Conservation (phyloP, 768 basidiomycete genomes). For the Lactifluus pinguis region DNA sequence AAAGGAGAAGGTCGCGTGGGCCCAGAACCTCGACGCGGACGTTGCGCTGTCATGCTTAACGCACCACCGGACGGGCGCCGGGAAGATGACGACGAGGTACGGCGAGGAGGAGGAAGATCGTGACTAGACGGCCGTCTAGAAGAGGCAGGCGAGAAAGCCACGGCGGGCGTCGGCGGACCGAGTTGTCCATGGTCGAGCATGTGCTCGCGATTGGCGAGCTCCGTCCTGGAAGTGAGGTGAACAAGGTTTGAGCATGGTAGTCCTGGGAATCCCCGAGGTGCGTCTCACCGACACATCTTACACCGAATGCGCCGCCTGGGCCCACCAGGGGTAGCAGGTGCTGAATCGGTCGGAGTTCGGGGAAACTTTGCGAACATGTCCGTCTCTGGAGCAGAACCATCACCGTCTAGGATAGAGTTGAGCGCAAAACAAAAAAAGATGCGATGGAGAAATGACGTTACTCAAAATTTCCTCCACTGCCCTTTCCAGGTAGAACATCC, state of each 20-base stretch:
- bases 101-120: constrained; percentile 3
- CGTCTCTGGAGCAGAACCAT: constrained; percentile 52
- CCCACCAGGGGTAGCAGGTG: constrained; percentile 49
- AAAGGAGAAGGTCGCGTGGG: constrained; percentile 2
- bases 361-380: constrained; percentile 76
- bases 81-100: constrained; percentile 10
- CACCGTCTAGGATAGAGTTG: constrained; percentile 46
- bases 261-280: neutral
- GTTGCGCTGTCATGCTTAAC: constrained; percentile 2
- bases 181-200: constrained; percentile 87
- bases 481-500: constrained; percentile 79
- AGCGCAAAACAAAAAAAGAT: constrained; percentile 5
- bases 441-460: constrained; percentile 30
- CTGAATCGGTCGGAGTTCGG: constrained; percentile 51
- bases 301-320: constrained; percentile 70
- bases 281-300: constrained; percentile 75
- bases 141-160: constrained; percentile 35
- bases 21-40: constrained; percentile 13
- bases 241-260: neutral
- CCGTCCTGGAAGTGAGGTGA: constrained; percentile 40
- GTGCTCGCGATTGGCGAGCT: constrained; percentile 84
- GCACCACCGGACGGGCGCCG: constrained; percentile 16
- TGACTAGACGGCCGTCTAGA: constrained; percentile 34
- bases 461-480: constrained; percentile 71
- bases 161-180: constrained; percentile 53